Evolutionary conservation across 257 asterid species (phyloP).

Genomic region (Capsicum rhomboideum): DNA sequence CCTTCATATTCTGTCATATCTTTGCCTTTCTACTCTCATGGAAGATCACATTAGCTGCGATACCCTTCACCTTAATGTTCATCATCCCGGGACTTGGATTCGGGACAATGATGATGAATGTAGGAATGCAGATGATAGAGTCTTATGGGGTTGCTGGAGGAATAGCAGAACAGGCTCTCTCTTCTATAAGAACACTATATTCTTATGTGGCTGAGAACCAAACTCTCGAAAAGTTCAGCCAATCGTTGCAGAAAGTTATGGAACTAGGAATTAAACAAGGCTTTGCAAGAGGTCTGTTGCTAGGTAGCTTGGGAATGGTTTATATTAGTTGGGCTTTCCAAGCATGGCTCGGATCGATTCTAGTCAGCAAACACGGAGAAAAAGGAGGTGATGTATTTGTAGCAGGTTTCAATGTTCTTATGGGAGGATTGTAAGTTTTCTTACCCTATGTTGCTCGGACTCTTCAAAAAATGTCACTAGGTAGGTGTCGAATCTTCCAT

Average conservation of each 20-base stretch:
- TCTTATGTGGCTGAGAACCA: constrained; percentile 64
- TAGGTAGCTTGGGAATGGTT: constrained; percentile 75
- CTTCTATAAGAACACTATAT: constrained; percentile 57
- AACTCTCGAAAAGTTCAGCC: constrained; percentile 53
- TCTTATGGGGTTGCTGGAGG: constrained; percentile 70
- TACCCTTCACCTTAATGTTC: constrained; percentile 72
- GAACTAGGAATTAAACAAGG: constrained; percentile 74
- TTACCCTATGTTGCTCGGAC: not conserved
- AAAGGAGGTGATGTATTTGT: constrained; percentile 77
- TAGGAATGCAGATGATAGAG: constrained; percentile 47
- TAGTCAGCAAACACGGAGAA: constrained; percentile 57
- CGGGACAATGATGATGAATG: constrained; percentile 68
- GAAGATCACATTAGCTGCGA: constrained; percentile 64
- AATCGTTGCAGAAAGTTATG: constrained; percentile 52
- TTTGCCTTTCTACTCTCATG: constrained; percentile 69
- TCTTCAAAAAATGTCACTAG: not conserved
- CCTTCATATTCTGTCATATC: constrained; percentile 67
- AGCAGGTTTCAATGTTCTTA: constrained; percentile 78
- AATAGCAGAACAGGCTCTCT: constrained; percentile 73
- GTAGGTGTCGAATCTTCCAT: not conserved
- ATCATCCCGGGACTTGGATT: constrained; percentile 73
- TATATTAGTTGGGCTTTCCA: constrained; percentile 84
- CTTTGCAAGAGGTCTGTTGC: constrained; percentile 67
- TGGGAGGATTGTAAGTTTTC: constrained; percentile 73
- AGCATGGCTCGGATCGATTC: constrained; percentile 69